Evolutionary conservation across 371 early-diverging fungal genomes (phyloP).

Genomic region (Lichtheimia ramosa): DNA sequence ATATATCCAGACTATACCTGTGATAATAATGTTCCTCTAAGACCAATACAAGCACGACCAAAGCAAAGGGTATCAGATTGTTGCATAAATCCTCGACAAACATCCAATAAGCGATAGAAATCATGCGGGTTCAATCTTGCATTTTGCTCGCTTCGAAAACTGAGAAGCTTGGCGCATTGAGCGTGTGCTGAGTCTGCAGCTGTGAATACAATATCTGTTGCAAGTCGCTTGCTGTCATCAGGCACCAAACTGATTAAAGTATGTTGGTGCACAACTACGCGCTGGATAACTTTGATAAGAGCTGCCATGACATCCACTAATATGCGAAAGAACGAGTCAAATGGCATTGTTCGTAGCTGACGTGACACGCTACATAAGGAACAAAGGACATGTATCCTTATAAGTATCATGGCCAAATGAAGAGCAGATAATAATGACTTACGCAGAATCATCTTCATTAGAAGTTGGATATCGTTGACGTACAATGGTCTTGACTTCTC

Average conservation of each 20-base stretch:
- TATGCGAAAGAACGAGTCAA: conserved; percentile 79
- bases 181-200: conserved; percentile 82
- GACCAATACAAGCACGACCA: conserved; percentile 81
- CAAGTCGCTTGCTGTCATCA: conserved; percentile 39
- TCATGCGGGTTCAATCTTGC: conserved; percentile 83
- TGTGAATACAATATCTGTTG: conserved; percentile 67
- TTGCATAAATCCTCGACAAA: conserved; percentile 77
- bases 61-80: conserved; percentile 69
- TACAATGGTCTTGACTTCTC: conserved; percentile 73
- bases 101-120: conserved; percentile 77
- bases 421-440: background rate
- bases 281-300: conserved; percentile 61
- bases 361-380: conserved; percentile 31
- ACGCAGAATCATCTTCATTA: conserved; percentile 5
- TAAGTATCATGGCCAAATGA: background rate
- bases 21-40: conserved; percentile 75
- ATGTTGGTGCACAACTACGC: conserved; percentile 63
- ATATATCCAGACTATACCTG: conserved; percentile 46
- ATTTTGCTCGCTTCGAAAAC: conserved; percentile 86
- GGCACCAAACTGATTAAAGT: conserved; percentile 45
- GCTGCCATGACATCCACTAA: conserved; percentile 69
- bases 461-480: conserved; percentile 55
- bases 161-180: conserved; percentile 84
- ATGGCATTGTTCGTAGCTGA: conserved; percentile 69
- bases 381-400: background rate